Conservation (phyloP, 805 yeast genomes). For the Pichia manshurica region DNA sequence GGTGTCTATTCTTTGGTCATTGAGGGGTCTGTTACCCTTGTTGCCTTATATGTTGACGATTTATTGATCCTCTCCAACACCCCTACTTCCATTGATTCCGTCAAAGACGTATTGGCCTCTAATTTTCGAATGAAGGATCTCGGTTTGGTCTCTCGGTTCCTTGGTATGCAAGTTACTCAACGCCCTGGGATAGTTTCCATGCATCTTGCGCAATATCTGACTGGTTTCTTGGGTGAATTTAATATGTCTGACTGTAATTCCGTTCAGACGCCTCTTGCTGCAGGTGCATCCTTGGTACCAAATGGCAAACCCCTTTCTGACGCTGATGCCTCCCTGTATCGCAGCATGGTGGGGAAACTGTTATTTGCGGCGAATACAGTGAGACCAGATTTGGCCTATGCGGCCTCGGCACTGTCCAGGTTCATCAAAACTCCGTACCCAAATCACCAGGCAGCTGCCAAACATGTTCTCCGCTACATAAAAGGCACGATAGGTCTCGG, state of each 20-base stretch:
- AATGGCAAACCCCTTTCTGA: background rate
- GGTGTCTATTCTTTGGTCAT: background rate
- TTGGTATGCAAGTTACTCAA: constrained; percentile 8
- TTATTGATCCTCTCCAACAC: background rate
- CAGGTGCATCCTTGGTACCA: background rate
- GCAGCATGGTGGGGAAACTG: constrained; percentile 7
- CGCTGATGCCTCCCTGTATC: background rate
- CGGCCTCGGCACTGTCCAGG: constrained; percentile 3
- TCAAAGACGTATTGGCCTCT: background rate
- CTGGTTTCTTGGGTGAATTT: constrained; percentile 1
- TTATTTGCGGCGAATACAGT: constrained; percentile 3
- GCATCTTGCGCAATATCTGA: background rate
- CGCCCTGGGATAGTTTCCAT: background rate
- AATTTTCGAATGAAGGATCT: background rate
- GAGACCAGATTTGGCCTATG: constrained; percentile 1
- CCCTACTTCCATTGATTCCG: background rate
- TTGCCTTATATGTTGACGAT: constrained; percentile 7
- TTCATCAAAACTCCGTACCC: background rate
- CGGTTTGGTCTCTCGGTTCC: background rate
- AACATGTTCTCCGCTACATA: constrained; percentile 5
- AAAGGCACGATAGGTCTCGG: constrained; percentile 3
- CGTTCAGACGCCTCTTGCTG: background rate
- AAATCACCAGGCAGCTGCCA: constrained; percentile 5
- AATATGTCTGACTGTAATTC: constrained; percentile 1
- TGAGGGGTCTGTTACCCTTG: background rate